These are phyloP conservation scores for Elaeis guineensis DNA, from an alignment of 176 grass and related monocot species.

Conservation along the genomic window DNA sequence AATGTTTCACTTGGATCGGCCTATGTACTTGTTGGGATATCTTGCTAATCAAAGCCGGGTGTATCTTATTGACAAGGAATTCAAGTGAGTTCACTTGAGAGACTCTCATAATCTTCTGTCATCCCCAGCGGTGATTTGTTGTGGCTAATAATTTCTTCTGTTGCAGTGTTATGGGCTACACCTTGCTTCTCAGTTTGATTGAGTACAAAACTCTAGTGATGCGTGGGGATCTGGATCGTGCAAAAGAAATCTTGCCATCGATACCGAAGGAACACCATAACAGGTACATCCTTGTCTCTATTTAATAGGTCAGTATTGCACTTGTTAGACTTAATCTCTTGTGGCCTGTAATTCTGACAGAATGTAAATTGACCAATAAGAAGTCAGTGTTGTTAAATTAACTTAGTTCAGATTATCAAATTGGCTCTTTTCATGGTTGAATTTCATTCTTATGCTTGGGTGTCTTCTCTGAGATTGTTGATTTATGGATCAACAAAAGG, in stretches of 20 bases:
- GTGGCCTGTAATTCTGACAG: background rate
- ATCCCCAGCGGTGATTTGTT: constrained; percentile 19
- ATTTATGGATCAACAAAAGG: too few relatives aligned
- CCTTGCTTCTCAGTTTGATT: constrained; percentile 95
- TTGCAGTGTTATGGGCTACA: constrained; percentile 94
- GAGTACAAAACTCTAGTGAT: constrained; percentile 98
- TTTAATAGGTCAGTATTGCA: background rate
- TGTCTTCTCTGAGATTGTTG: background rate
- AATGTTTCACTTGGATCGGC: constrained; percentile 97
- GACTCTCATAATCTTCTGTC: background rate
- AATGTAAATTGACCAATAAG: background rate
- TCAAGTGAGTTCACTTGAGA: constrained; percentile 53
- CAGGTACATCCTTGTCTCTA: constrained; percentile 33
- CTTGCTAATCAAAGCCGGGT: constrained; percentile 90
- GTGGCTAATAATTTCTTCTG: constrained; percentile 31
- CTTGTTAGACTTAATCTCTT: background rate
- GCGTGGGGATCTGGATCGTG: constrained; percentile 88
- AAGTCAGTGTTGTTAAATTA: background rate
- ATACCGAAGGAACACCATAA: constrained; percentile 89
- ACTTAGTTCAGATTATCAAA: too few relatives aligned
- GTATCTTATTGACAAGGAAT: constrained; percentile 99
- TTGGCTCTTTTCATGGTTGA: constrained; percentile 4
- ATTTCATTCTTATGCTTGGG: background rate
- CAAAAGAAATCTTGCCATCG: constrained; percentile 80
- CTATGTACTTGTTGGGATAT: constrained; percentile 98